phyloP scores from a whole-genome alignment of 495 filamentous ascomycete species.

The Lasiosphaeris hirsuta region DNA sequence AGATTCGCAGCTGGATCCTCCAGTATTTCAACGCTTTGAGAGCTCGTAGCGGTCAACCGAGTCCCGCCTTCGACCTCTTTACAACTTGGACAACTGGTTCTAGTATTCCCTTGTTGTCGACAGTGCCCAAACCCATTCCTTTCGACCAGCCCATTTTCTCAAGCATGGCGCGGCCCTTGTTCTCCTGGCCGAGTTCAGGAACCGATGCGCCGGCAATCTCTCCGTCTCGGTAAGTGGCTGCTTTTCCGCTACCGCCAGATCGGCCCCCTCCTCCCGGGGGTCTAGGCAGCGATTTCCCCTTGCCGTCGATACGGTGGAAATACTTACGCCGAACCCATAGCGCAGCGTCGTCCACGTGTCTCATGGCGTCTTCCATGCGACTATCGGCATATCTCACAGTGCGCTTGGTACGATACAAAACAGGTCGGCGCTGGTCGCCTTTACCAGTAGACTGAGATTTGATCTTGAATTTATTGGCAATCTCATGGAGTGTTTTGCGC shows the following conservation, averaged over 20 bases:
- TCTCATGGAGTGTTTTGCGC: constrained; percentile 72
- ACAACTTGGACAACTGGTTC: constrained; percentile 84
- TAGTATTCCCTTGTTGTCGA: constrained; percentile 83
- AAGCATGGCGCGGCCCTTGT: constrained; percentile 81
- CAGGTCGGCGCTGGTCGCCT: constrained; percentile 68
- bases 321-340: constrained; percentile 41
- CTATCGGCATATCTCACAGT: constrained; percentile 54
- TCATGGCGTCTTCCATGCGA: constrained; percentile 31
- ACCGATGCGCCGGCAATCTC: constrained; percentile 83
- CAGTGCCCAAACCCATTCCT: constrained; percentile 79
- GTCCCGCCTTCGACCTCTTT: constrained; percentile 77
- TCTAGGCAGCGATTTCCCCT: constrained; percentile 32
- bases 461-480: constrained; percentile 66
- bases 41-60: constrained; percentile 58
- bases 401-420: constrained; percentile 67
- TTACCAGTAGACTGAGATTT: constrained; percentile 82
- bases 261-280: constrained; percentile 18
- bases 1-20: too few relatives aligned
- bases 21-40: not conserved
- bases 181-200: constrained; percentile 78
- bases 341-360: constrained; percentile 38
- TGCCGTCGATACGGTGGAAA: constrained; percentile 46
- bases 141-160: constrained; percentile 97
- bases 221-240: constrained; percentile 71
- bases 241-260: constrained; percentile 18